Evolutionary conservation across 2,329 filamentous ascomycete genomes (phyloP), one percentile per base, ranked within the genome.

Genomic region (Eutypa lata): DNA sequence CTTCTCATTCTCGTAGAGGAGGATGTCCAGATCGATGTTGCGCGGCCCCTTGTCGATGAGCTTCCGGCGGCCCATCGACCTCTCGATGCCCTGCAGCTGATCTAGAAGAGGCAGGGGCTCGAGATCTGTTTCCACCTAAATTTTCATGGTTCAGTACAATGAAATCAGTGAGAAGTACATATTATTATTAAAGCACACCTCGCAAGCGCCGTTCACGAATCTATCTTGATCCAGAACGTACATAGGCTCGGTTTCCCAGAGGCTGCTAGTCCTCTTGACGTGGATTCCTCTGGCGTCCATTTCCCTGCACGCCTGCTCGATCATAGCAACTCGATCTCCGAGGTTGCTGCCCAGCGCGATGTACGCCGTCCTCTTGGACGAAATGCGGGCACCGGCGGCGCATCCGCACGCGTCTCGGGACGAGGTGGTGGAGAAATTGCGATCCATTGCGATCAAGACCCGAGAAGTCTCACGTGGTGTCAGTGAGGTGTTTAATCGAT

Each of bases 241-340:
- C 94, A 99, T 99, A 21, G 94, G 91, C 62, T 90, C 86, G 3
- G 93, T 99, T 74, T 97, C 91, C 82, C 94, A 99, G 3, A 99
- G 77, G 56, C 86, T 88, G 69, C 93, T 97, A 0, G 93, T 96
- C 62, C 87, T 80, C 64, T 84, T 80, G 38, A 99, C 81, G 50
- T 73, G 82, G 66, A 97, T 90, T 33, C 84, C 86, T 21, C 83
- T 78, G 44, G 78, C 75, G 57, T 89, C 84, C 84, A 99, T 91
- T 66, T 88, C 82, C 44, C 77, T 78, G 68, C 91, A 92, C 0
- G 94, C 93, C 63, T 81, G 78, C 70, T 97, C 91, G 59, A 99
- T 95, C 82, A 88, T 89, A 42, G 79, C 81, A 49, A 96, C 80
- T 42, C 92, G 86, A 67, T 97, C 87, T 4, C 92, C 93, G 49